Evolutionary conservation across 768 basidiomycete genomes (phyloP).

Genomic region (Mycena kentingensis): DNA sequence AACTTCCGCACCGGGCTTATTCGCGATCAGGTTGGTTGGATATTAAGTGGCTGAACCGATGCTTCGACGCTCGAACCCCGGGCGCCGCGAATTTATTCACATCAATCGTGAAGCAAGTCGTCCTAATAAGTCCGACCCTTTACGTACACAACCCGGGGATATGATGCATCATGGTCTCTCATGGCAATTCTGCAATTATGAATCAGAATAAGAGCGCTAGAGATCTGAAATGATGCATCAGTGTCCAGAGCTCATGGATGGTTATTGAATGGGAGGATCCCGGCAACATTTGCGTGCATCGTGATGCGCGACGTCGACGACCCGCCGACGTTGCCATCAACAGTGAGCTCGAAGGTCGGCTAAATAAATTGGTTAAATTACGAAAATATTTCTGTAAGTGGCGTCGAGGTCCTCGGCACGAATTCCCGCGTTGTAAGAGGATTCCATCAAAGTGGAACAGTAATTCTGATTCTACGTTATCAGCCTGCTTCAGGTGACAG

Average conservation of each 20-base stretch:
- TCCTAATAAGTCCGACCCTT: no score
- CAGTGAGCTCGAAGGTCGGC: neutral
- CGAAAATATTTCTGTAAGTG: neutral
- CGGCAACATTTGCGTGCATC: neutral
- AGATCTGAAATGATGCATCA: neutral
- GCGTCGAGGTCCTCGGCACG: neutral
- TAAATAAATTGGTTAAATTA: neutral
- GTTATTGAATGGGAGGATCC: neutral
- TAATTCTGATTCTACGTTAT: neutral
- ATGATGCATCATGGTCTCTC: neutral
- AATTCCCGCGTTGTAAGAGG: neutral
- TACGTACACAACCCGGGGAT: neutral
- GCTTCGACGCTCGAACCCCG: no score
- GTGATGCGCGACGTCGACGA: neutral
- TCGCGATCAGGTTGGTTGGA: no score
- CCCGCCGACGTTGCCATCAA: neutral
- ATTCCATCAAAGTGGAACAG: neutral
- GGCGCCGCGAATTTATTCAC: no score
- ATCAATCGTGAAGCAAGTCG: no score
- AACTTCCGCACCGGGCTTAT: no score
- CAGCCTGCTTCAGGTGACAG: neutral
- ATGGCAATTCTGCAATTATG: neutral
- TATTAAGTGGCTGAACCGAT: no score
- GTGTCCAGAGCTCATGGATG: neutral
- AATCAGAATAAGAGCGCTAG: neutral